Evolutionary conservation across 352 stramenopile genomes (phyloP), one percentile per base, ranked within the genome.

Genomic region (Phytopythium mirpurense): DNA sequence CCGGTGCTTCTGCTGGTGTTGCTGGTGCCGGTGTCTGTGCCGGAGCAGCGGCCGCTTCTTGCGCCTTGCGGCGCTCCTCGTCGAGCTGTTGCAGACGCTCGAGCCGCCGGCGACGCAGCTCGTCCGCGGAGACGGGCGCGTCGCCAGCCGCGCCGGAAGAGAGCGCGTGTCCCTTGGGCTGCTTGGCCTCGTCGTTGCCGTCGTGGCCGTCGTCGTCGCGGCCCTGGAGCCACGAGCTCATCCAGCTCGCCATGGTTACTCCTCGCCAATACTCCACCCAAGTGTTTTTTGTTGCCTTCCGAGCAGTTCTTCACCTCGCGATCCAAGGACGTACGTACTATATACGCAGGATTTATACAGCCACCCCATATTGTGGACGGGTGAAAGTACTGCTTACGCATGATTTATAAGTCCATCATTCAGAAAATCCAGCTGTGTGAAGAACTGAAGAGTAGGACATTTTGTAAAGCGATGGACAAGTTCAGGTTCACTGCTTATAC

Each of bases 41-140:
- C n/a, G n/a, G n/a, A n/a, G 44, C 19, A 3, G 55, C 55, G 24
- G n/a, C 36, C 2, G 27, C 18, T 7, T 42, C 59, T 31, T 63
- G 51, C 56, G 74, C 62, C 29, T 57, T 61, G 24, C 59, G 42
- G 26, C 70, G 70, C 35, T 81, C 62, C 32, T 82, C 67, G 21
- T 88, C 63, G 11, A 89, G 54, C 62, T 83, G 69, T 56, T 84
- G 72, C 18, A 89, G 74, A 11, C 77, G 74, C 57, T 92, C 80
- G 50, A 80, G 67, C 0, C 68, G 70, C 5, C 59, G 63, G 18
- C 68, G 68, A 2, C 74, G 70, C 50, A 82, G 74, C 41, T 82
- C 72, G 21, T 83, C 72, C 34, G 72, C 67, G 0, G 70, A 72
- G 8, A 63, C 53, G n/a, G 68, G 47, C 26, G 51, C 56, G 14